A percentile compares a stretch with the other conserved stretches of the same genome.
phyloP scores from a whole-genome alignment of 73 alveolate genomes.

The Paramecium pentaurelia region DNA sequence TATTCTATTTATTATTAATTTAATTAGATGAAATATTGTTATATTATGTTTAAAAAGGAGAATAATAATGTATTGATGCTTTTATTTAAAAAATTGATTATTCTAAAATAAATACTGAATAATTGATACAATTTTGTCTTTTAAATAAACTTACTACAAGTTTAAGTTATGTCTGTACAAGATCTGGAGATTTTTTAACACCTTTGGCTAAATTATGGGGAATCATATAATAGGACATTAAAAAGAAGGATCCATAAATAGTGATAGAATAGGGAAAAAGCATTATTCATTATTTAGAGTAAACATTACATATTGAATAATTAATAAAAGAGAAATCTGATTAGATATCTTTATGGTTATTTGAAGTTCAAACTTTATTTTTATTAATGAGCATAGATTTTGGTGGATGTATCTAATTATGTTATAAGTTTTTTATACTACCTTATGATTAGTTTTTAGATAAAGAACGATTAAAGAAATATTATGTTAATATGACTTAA shows the following conservation, averaged over 20 bases:
- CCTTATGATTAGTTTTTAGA: background rate
- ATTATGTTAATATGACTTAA: background rate
- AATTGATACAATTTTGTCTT: constrained; percentile 4
- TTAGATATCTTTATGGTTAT: constrained; percentile 16
- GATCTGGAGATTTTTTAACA: constrained; percentile 53
- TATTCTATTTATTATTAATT: background rate
- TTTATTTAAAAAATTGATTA: background rate
- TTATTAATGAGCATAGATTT: background rate
- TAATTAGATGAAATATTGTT: background rate
- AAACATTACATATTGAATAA: background rate
- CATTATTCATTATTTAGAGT: background rate
- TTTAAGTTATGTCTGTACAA: constrained; percentile 47
- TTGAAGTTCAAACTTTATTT: background rate
- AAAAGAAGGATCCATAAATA: constrained; percentile 29
- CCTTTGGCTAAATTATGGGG: constrained; percentile 59
- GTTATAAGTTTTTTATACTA: background rate
- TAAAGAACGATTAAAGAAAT: background rate
- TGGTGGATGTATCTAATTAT: background rate
- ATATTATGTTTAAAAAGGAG: background rate
- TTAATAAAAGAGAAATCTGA: background rate
- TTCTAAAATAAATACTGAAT: background rate
- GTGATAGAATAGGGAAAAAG: constrained; percentile 12
- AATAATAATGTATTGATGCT: background rate
- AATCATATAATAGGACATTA: background rate
- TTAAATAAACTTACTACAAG: background rate